Base-by-base conservation (phyloP, 768 basidiomycete species). In the Candolleomyces aberdarensis region DNA sequence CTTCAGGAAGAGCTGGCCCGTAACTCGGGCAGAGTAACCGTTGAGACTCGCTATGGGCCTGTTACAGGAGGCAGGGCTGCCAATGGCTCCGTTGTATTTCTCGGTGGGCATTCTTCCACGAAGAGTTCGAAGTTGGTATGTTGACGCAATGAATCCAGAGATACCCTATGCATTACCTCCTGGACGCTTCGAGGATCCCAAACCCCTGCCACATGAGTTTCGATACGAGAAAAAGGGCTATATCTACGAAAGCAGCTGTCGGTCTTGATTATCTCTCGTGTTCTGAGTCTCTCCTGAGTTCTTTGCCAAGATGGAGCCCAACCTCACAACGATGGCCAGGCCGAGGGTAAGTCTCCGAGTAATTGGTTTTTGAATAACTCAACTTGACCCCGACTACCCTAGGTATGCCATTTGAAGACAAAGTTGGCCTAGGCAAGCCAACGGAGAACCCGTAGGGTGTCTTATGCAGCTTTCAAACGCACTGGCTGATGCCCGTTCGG, bases 151-250 rank as follows among this genome's bases (percentile, higher is more conserved):
- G n/a, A 36, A 40, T 13, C 43, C 56, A 92, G 89, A 92, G 75
- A 75, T 92, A 56, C 88, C 89, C 5, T 92, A 88, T 67, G 89
- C 86, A 2, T 70, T 88, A 15, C 83, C 87, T 31, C 87, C 88
- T 0, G 71, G 67, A 14, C 79, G 89, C 26, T 92, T 91, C 65
- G 74, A 84, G 53, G 85, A 91, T 66, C 85, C 89, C 3, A 66
- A 78, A 26, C 76, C 83, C 0, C 72, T 92, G 4, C 85, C 89
- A 1, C 55, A 73, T 3, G 72, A 73, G 48, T 85, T 82, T 68
- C 75, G 71, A 15, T 92, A 91, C 61, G 80, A 83, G 48, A 70
- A 75, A 15, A 87, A 80, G 68, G 83, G 85, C 50, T 91, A 87
- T 66, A 79, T 86, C 59, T 67, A 69, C 11, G 90, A 92, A 68